Base-by-base conservation (phyloP, 768 basidiomycete species). In the Strobilomyces confusus region DNA sequence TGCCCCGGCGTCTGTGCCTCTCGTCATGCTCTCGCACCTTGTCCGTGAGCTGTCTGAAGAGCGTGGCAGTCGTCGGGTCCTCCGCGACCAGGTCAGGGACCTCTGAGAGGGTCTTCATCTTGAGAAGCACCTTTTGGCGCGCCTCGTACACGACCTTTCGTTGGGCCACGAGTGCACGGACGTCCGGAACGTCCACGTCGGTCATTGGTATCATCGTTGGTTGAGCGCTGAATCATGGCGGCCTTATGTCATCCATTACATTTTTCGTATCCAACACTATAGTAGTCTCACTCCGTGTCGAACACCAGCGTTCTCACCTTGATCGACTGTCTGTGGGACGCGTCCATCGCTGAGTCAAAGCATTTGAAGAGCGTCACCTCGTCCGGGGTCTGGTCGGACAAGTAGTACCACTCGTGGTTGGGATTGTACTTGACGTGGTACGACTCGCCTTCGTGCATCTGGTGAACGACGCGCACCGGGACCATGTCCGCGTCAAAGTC, bases 171-270 rank as follows among this genome's bases (percentile, higher is more conserved):
- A 84, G 68, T 44, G 84, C 81, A 38, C 88, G 82, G 38, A 91
- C 75, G 56, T 89, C 88, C 72, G 90, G 86, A 30, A 92, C 84
- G 66, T 92, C 90, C 20, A 76, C 68, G 67, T 91, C 89, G 55
- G 75, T 80, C 81, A 92, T 82, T 25, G 78, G 80, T 58, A 92
- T 87, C 51, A 87, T 76, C 1, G 89, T 89, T 6, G 90, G 89
- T 19, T n/a, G 78, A 76, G 46, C 89, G 77, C 46, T 90, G 82
- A 64, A 92, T 87, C 90, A 92, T 83, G 25, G 33, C n/a, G n/a
- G n/a, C n/a, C n/a, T n/a, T n/a, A n/a, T n/a, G n/a, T n/a, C n/a
- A n/a, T n/a, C n/a, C n/a, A 30, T 30, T 30, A 30, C 29, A 30
- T n/a, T n/a, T n/a, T n/a, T n/a, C n/a, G n/a, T n/a, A n/a, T n/a